A percentile compares a stretch with the other conserved stretches of the same genome.
Evolutionary conservation across 495 filamentous ascomycete genomes (phyloP).

Genomic region (Hypomontagnella monticulosa): DNA sequence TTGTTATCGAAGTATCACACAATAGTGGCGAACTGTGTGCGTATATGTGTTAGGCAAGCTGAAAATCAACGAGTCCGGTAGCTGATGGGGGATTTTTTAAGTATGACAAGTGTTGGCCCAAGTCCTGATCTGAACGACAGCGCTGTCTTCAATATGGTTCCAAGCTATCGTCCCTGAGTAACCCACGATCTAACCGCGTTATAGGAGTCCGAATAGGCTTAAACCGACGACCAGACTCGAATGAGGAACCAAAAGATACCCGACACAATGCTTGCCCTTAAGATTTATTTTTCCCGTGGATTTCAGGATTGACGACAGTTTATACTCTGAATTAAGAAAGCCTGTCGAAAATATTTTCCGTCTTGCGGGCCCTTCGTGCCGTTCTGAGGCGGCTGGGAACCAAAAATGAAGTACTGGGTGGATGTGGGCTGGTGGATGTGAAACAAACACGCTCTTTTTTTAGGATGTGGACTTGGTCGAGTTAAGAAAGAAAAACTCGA

Average conservation of each 20-base stretch:
- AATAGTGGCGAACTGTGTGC: constrained; percentile 18
- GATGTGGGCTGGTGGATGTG: constrained; percentile 31
- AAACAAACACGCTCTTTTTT: constrained; percentile 29
- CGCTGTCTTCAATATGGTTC: constrained; percentile 1
- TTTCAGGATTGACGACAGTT: constrained; percentile 1
- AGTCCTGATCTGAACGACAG: constrained; percentile 4
- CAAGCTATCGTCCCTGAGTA: neutral
- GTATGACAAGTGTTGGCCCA: constrained; percentile 17
- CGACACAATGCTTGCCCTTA: no score
- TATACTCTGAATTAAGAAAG: neutral
- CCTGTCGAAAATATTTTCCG: neutral
- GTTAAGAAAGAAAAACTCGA: constrained; percentile 26
- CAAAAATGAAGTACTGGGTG: constrained; percentile 17
- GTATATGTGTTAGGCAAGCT: constrained; percentile 19
- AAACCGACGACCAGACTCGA: constrained; percentile 18
- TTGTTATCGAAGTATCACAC: constrained; percentile 27
- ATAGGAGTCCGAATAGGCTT: constrained; percentile 11
- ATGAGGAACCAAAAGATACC: constrained; percentile 1
- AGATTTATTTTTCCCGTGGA: no score
- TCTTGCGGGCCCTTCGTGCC: constrained; percentile 15
- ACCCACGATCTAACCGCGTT: constrained; percentile 3
- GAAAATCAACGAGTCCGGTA: constrained; percentile 11
- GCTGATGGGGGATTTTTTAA: constrained; percentile 17
- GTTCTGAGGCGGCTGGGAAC: constrained; percentile 24
- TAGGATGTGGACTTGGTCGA: constrained; percentile 10